Evolutionary conservation across 495 filamentous ascomycete genomes (phyloP).

Genomic region (Acidomyces sp.): DNA sequence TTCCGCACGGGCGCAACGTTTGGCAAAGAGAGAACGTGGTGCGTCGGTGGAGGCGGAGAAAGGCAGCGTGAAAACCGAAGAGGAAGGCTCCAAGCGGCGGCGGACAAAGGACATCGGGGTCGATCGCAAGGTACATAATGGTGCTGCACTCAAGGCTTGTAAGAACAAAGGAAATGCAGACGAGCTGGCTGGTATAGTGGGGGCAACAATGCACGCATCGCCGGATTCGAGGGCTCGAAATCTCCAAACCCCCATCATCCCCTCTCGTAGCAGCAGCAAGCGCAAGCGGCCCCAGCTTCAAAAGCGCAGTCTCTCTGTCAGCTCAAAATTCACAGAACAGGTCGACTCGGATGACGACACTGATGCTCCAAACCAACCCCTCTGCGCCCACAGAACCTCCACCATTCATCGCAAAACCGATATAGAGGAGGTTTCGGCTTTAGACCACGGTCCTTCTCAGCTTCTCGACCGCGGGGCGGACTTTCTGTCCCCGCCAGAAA

Average conservation of each 20-base stretch:
- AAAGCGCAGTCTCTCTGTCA: too few relatives aligned
- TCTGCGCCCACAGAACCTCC: conserved; percentile 3
- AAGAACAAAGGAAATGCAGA: too few relatives aligned
- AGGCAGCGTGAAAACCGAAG: conserved; percentile 1
- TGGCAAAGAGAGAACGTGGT: conserved; percentile 9
- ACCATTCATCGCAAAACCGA: conserved; percentile 8
- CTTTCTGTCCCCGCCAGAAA: too few relatives aligned
- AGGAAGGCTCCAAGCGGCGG: conserved; percentile 1
- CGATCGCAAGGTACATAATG: too few relatives aligned
- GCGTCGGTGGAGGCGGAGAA: conserved; percentile 1
- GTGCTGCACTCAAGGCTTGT: too few relatives aligned
- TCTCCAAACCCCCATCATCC: too few relatives aligned
- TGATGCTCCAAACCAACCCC: not conserved
- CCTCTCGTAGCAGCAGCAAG: too few relatives aligned
- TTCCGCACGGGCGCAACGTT: conserved; percentile 6
- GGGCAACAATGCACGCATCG: too few relatives aligned
- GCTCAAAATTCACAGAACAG: not conserved
- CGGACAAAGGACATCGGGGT: not conserved
- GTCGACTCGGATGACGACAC: not conserved
- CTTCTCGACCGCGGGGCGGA: too few relatives aligned
- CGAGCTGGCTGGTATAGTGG: too few relatives aligned
- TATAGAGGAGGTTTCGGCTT: not conserved
- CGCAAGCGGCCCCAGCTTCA: too few relatives aligned
- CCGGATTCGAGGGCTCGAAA: too few relatives aligned
- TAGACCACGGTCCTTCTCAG: conserved; percentile 1